A percentile compares a stretch with the other conserved stretches of the same genome.
phyloP scores from a whole-genome alignment of 495 filamentous ascomycete species.

The Usnea hakonensis region DNA sequence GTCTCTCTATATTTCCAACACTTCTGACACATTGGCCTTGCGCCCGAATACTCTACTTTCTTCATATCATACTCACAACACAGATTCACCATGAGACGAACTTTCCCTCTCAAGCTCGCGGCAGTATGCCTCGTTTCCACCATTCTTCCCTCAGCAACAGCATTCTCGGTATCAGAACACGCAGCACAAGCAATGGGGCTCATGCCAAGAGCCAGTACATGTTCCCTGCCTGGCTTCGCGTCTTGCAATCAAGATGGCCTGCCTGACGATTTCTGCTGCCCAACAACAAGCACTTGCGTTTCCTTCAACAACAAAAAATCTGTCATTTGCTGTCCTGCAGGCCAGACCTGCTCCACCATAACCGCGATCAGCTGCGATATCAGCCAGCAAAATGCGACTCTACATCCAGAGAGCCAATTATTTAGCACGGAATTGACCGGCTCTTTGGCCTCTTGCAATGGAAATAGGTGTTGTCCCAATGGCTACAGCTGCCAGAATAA shows the following conservation, averaged over 20 bases:
- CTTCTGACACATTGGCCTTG: background rate
- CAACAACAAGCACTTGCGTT: conserved; percentile 52
- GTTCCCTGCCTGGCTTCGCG: conserved; percentile 37
- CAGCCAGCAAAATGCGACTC: conserved; percentile 52
- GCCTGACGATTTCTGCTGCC: conserved; percentile 71
- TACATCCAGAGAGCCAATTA: conserved; percentile 52
- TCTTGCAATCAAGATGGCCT: conserved; percentile 49
- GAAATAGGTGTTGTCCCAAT: conserved; percentile 61
- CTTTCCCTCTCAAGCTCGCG: conserved; percentile 24
- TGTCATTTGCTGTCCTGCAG: conserved; percentile 68
- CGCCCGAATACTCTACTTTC: background rate
- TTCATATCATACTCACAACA: conserved; percentile 1
- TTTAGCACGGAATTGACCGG: conserved; percentile 60
- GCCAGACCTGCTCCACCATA: conserved; percentile 55
- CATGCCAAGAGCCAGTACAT: conserved; percentile 33
- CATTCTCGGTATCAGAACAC: conserved; percentile 22
- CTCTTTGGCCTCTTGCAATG: conserved; percentile 49
- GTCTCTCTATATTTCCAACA: background rate
- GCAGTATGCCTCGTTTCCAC: conserved; percentile 28
- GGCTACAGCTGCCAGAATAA: conserved; percentile 60
- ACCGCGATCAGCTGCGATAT: conserved; percentile 65
- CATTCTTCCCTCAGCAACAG: conserved; percentile 21
- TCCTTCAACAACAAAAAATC: conserved; percentile 58
- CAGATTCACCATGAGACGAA: conserved; percentile 16
- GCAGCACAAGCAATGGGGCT: conserved; percentile 32